Percentiles rank a stretch among this genome's conserved stretches.
phyloP scores from a whole-genome alignment of 1,139 yeast species.

The Protomyces pachydermus region DNA sequence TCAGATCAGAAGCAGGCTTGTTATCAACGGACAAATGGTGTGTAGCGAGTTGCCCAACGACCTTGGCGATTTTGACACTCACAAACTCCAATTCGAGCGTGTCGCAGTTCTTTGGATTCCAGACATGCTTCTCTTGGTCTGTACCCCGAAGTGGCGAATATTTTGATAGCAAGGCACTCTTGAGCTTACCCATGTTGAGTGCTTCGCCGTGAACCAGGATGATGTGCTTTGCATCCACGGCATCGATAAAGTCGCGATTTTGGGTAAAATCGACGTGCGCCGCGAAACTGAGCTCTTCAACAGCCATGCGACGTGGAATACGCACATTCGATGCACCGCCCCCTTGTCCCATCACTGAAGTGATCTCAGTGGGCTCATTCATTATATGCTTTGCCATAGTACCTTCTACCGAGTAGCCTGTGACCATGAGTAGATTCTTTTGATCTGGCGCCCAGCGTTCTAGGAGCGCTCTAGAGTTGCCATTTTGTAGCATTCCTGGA shows the following conservation, averaged over 20 bases:
- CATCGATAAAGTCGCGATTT: constrained; percentile 82
- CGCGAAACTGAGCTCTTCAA: constrained; percentile 96
- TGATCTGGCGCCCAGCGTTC: constrained; percentile 98
- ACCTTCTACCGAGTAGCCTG: constrained; percentile 98
- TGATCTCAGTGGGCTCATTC: constrained; percentile 83
- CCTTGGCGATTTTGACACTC: constrained; percentile 71
- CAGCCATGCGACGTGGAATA: constrained; percentile 77
- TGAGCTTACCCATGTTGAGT: constrained; percentile 94
- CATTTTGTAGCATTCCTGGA: constrained; percentile 97
- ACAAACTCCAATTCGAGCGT: constrained; percentile 70
- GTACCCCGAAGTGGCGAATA: constrained; percentile 79
- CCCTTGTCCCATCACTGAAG: constrained; percentile 71
- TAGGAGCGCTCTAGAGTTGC: constrained; percentile 80
- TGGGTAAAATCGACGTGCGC: constrained; percentile 98
- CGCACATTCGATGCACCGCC: constrained; percentile 36
- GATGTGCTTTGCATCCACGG: constrained; percentile 69
- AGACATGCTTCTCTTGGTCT: constrained; percentile 84
- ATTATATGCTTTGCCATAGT: constrained; percentile 90
- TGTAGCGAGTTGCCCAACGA: constrained; percentile 34
- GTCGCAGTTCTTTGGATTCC: constrained; percentile 88
- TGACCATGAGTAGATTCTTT: constrained; percentile 75
- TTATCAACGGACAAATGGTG: constrained; percentile 27
- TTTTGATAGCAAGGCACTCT: constrained; percentile 84
- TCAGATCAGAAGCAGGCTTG: constrained; percentile 42
- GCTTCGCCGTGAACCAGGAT: constrained; percentile 92